These are phyloP conservation scores for Cercospora berteroae DNA, from an alignment of 2,329 filamentous ascomycete species.

Conservation along the genomic window DNA sequence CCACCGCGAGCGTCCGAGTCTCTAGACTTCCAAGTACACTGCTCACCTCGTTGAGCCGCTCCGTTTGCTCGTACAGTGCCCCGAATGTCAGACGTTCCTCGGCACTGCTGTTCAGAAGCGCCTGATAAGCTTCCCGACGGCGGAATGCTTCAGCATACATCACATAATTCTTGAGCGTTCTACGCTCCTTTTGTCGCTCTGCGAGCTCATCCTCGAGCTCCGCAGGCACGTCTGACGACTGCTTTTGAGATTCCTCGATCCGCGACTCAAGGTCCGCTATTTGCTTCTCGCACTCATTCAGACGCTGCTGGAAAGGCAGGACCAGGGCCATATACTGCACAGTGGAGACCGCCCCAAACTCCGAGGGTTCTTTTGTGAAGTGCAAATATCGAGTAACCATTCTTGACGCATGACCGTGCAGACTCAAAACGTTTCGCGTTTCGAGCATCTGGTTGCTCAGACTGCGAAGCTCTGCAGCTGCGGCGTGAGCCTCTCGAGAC, in stretches of 20 bases:
- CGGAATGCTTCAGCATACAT: constrained; percentile 3
- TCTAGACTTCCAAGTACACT: not conserved
- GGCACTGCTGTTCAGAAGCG: constrained; percentile 6
- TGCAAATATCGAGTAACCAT: constrained; percentile 21
- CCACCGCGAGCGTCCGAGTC: not conserved
- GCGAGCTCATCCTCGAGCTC: not conserved
- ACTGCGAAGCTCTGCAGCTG: not conserved
- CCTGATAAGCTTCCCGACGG: constrained; percentile 2
- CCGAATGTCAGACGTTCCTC: constrained; percentile 8
- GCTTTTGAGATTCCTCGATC: not conserved
- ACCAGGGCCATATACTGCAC: constrained; percentile 11
- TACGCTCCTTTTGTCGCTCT: not conserved
- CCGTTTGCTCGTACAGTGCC: not conserved
- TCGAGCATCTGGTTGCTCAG: not conserved
- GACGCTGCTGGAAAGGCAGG: not conserved
- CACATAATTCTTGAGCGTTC: not conserved
- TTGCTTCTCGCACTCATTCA: not conserved
- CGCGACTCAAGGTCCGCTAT: not conserved
- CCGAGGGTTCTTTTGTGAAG: constrained; percentile 14
- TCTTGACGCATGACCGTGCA: constrained; percentile 15
- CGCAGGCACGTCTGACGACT: not conserved
- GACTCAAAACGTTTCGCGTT: not conserved
- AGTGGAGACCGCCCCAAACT: not conserved
- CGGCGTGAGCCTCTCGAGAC: constrained; percentile 12
- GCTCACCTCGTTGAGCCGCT: not conserved